These are phyloP conservation scores for Halophytophthora batemanensis DNA, from an alignment of 352 stramenopile genomes.

Conservation along the genomic window DNA sequence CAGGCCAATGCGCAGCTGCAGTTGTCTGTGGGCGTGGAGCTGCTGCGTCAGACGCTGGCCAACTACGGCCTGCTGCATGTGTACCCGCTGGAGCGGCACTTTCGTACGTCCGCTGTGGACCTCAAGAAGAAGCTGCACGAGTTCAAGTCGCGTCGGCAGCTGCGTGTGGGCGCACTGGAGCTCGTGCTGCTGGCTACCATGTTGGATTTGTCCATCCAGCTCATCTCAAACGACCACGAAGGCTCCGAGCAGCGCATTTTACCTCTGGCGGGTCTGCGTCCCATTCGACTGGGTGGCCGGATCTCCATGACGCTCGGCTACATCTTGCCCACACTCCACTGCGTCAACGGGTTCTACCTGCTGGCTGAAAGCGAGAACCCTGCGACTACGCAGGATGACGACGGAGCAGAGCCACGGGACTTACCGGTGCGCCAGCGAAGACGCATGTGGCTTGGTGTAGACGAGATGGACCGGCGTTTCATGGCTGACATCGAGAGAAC, in stretches of 20 bases:
- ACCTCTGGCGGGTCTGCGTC: conserved; percentile 40
- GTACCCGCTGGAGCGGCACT: conserved; percentile 44
- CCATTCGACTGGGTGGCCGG: conserved; percentile 51
- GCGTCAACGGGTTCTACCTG: conserved; percentile 69
- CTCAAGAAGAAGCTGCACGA: conserved; percentile 78
- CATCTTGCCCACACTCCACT: conserved; percentile 64
- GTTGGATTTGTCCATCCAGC: conserved; percentile 64
- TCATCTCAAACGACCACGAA: conserved; percentile 82
- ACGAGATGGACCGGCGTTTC: conserved; percentile 72
- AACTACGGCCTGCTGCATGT: conserved; percentile 75
- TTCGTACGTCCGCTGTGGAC: conserved; percentile 55
- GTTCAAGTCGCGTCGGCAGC: conserved; percentile 58
- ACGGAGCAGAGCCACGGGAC: conserved; percentile 11
- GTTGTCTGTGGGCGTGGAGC: conserved; percentile 36
- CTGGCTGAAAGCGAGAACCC: conserved; percentile 31
- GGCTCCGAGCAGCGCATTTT: conserved; percentile 60
- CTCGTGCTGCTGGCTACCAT: conserved; percentile 73
- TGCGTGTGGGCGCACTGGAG: conserved; percentile 61
- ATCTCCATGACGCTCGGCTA: conserved; percentile 68
- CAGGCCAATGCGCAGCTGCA: conserved; percentile 27
- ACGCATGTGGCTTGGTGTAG: conserved; percentile 65
- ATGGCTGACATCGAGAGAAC: conserved; percentile 58
- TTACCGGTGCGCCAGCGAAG: conserved; percentile 20
- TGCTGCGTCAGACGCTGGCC: conserved; percentile 58
- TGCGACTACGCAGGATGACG: conserved; percentile 1